phyloP scores from a whole-genome alignment of 140 eudicot species.

The Ambrosia hybrid region DNA sequence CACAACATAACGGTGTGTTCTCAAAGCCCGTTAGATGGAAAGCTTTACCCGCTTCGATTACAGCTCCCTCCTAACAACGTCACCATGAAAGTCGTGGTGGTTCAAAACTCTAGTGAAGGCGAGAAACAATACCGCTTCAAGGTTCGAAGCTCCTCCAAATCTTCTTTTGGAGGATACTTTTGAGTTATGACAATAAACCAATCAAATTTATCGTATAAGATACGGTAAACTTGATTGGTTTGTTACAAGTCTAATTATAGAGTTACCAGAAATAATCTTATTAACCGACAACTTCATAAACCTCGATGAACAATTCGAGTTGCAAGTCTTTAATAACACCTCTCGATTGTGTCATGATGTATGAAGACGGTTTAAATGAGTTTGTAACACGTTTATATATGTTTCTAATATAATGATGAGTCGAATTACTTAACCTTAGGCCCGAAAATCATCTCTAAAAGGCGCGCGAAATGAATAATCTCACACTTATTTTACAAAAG shows the following conservation, averaged over 20 bases:
- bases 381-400: not conserved
- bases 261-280: constrained; percentile 28
- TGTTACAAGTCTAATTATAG: constrained; percentile 27
- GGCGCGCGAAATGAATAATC: too few relatives aligned
- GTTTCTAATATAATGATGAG: not conserved
- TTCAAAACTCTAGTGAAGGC: constrained; percentile 64
- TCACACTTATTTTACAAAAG: too few relatives aligned
- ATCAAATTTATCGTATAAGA: constrained; percentile 10
- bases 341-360: constrained; percentile 4
- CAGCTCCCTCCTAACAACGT: constrained; percentile 93
- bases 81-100: constrained; percentile 86
- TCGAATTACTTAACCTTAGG: not conserved
- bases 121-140: constrained; percentile 34
- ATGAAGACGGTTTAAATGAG: not conserved
- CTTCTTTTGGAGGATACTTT: constrained; percentile 24
- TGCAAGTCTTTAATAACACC: constrained; percentile 8
- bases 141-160: constrained; percentile 24
- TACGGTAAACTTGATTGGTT: constrained; percentile 25
- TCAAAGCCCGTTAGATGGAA: constrained; percentile 84
- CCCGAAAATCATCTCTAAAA: too few relatives aligned
- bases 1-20: constrained; percentile 70
- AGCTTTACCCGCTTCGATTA: constrained; percentile 81
- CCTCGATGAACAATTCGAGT: constrained; percentile 15
- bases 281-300: constrained; percentile 23
- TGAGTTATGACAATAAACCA: constrained; percentile 19